Evolutionary conservation across 768 basidiomycete species (phyloP), one percentile per base, ranked within the genome.

Genomic region (Phylloporus rhodoxanthus): DNA sequence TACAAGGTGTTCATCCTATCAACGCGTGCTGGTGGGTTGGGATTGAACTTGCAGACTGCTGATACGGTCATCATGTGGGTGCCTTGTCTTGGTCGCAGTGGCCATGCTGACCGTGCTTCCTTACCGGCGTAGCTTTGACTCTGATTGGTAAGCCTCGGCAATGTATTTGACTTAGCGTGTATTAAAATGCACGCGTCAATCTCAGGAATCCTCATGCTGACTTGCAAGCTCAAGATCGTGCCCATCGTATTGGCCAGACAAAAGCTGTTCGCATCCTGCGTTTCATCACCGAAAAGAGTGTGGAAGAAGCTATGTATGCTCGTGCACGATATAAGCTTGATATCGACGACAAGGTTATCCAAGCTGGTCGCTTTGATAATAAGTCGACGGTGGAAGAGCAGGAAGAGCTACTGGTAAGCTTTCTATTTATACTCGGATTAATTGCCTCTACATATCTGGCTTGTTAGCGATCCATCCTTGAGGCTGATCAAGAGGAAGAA

Each of bases 161-260:
- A 45, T n/a, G 8, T 13, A 8, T 20, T 34, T 20, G 8, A 29
- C 40, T 20, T 13, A 26, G 17, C 4, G 11, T 37, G 8, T 42
- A 14, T 41, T 26, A 39, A 57, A 43, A 57, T 26, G 21, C 15
- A 25, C 23, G 13, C 11, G 10, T 52, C 25, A n/a, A 40, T 21
- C 39, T 7, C 56, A 85, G 85, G 93, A 99, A 98, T 73, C 95
- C 95, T 41, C 95, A 98, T 60, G 95, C 96, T 44, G 95, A 99
- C 84, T 73, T 98, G 53, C 96, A 99, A 70, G 96, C 96, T 11
- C 96, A 99, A 68, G 95, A 99, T 81, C 91, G 94, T 77, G 91
- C 91, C 10, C 95, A 99, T 78, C 94, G 96, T 79, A 99, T 99
- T 61, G 96, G 96, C 51, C 96, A 99, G 66, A 99, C 96, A 51